Evolutionary conservation across 129 eudicot species (phyloP), one percentile per base, ranked within the genome.

Genomic region (Mikania micrantha): DNA sequence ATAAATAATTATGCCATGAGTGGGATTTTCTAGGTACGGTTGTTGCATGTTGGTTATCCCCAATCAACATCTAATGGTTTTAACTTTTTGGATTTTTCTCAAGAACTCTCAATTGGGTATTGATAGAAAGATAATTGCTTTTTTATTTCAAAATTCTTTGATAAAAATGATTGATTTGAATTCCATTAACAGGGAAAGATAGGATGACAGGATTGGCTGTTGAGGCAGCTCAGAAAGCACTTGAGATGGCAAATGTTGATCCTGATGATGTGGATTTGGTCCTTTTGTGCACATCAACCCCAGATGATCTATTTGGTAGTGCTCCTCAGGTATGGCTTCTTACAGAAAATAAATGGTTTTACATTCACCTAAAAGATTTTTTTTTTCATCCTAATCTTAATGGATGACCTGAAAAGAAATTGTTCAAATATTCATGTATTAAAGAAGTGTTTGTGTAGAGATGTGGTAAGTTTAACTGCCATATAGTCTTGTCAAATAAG

Each of bases 181-280:
- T 48, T 58, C 16, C 38, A 73, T 15, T 73, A 53, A 64, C 86
- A 91, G 98, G 96, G 35, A 68, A 80, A 11, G 98, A 91, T 24
- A 88, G 88, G 78, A 73, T 91, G 71, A 83, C 90, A 1, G 81
- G 74, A 59, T 74, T 91, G 50, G 96, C 91, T 25, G 66, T 70
- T 44, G 96, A 91, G 61, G 95, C 98, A 22, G 94, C 96, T 59
- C 74, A 57, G 71, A 91, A 85, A 75, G 98, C 98, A 83, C 95
- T 91, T 54, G 69, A 88, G 77, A 91, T 91, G 98, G 98, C 98
- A 44, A 64, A 84, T 57, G 88, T 91, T 68, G 84, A 88, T 45
- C 80, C 98, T 71, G 84, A 85, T 79, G 98, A 88, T 10, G 93
- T 91, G 54, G 96, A 91, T 82, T 91, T 91, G n/a, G 74, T 91